Evolutionary conservation across 352 stramenopile genomes (phyloP), one percentile per base, ranked within the genome.

Genomic region (Phytopythium helicoides): DNA sequence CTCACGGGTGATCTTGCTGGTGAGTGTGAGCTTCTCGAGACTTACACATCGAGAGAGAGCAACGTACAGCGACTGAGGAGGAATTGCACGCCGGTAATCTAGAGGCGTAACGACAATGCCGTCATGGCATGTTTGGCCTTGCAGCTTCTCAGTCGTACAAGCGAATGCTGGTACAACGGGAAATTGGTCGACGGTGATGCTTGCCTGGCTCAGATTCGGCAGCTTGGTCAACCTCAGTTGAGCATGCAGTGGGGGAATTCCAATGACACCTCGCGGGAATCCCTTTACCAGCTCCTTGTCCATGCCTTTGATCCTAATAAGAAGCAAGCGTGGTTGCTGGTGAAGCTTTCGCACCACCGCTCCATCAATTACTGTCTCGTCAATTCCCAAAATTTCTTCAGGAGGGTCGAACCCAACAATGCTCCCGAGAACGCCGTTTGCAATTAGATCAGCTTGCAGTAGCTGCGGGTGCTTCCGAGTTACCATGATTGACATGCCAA

Each of bases 141-240:
- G 63, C 0, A 71, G 25, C 21, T 72, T 72, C 42, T 65, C 63
- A 0, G 58, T 61, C 1, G 58, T 68, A 19, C 54, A 68, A 5
- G 59, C 16, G 40, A 65, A 72, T 3, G 49, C 59, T 1, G 59
- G 47, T 0, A 65, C 63, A 10, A 60, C 38, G 0, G 52, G 51
- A 35, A 72, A 65, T 34, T 68, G 55, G n/a, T 58, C 22, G 0
- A 68, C 44, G 0, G 63, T 68, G 9, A 68, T 16, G 0, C 23
- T 39, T 16, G 50, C 39, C 52, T 64, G 51, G 1, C 39, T 11
- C 6, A 68, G 25, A 15, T 60, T 54, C 0, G 44, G n/a, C 1
- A 60, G 42, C 0, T 25, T 10, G 14, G 23, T 47, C 2, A 63
- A 45, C 9, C 22, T 16, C 0, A 60, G 6, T 1, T 15, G 3